phyloP scores from a whole-genome alignment of 768 basidiomycete genomes.

The Dacryopinax primogenitus region DNA sequence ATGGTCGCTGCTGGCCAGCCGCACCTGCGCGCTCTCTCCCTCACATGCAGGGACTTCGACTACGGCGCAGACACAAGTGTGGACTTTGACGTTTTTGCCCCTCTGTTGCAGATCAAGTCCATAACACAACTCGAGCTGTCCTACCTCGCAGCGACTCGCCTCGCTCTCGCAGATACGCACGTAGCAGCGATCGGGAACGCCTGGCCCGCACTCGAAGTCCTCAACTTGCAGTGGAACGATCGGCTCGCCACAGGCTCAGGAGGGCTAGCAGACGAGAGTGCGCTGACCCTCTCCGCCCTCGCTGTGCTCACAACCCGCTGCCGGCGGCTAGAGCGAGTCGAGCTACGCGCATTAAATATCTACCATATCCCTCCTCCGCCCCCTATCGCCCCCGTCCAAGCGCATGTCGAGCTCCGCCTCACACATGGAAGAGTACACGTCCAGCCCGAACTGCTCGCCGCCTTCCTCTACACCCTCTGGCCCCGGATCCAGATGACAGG shows the following conservation, averaged over 20 bases:
- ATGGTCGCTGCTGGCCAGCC: neutral
- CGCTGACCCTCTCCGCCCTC: neutral
- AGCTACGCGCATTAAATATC: neutral
- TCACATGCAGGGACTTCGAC: conserved; percentile 1
- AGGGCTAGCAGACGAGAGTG: conserved; percentile 3
- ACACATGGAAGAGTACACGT: neutral
- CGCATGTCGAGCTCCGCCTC: neutral
- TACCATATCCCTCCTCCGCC: neutral
- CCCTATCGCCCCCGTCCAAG: neutral
- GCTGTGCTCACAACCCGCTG: neutral
- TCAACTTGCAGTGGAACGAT: neutral
- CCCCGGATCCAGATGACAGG: neutral
- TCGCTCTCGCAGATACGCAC: neutral
- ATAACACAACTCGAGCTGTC: neutral
- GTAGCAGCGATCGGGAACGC: neutral
- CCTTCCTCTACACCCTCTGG: conserved; percentile 8
- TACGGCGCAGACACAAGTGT: neutral
- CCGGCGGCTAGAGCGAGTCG: neutral
- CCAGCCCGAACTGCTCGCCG: conserved; percentile 6
- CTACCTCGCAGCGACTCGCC: neutral
- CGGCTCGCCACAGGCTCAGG: neutral
- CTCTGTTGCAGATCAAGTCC: neutral
- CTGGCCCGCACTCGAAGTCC: neutral
- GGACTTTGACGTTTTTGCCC: neutral
- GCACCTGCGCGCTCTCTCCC: neutral